phyloP scores from a whole-genome alignment of 805 yeast genomes.

The Scheffersomyces spartinae region DNA sequence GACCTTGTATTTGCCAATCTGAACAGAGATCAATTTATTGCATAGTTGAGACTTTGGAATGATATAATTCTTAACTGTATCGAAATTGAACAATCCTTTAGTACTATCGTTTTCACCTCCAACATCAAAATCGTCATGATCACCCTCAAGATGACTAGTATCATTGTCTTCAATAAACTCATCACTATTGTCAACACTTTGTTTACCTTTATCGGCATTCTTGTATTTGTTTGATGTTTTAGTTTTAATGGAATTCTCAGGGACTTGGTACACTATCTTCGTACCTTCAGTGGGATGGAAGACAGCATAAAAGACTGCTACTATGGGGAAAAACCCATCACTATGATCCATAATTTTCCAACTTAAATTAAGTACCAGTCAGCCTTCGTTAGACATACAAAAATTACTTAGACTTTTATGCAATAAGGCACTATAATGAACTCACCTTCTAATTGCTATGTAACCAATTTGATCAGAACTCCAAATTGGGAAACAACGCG shows the following conservation, averaged over 20 bases:
- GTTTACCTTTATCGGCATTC: too few relatives aligned
- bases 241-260: constrained; percentile 54
- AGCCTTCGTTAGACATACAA: too few relatives aligned
- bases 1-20: constrained; percentile 57
- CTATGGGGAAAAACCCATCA: constrained; percentile 78
- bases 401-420: too few relatives aligned
- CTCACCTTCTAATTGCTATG: too few relatives aligned
- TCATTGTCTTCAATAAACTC: too few relatives aligned
- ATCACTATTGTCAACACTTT: too few relatives aligned
- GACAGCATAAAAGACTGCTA: constrained; percentile 78
- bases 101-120: constrained; percentile 3
- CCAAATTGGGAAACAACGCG: too few relatives aligned
- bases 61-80: constrained; percentile 76
- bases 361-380: too few relatives aligned
- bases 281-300: constrained; percentile 97
- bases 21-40: constrained; percentile 65
- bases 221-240: constrained; percentile 13
- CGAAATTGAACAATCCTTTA: constrained; percentile 70
- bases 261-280: constrained; percentile 83
- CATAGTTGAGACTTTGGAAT: constrained; percentile 92
- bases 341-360: constrained; percentile 24
- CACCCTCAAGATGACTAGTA: constrained; percentile 4
- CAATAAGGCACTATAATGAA: too few relatives aligned
- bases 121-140: too few relatives aligned
- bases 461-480: too few relatives aligned